Base-by-base conservation (phyloP, 1,139 yeast genomes). In the Magnusiomyces ingens region DNA sequence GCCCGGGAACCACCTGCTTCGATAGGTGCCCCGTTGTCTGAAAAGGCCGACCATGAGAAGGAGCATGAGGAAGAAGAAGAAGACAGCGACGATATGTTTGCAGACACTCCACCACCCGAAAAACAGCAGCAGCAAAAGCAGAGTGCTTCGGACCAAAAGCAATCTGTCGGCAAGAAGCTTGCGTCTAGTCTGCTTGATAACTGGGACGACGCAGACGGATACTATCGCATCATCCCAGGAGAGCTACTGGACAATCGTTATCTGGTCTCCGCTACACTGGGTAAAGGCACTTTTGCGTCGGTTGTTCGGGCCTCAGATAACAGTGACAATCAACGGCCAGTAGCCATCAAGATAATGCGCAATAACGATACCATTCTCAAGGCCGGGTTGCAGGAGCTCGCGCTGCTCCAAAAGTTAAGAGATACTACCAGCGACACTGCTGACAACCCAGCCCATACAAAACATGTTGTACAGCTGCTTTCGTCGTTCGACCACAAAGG, bases 211-310 rank as follows among this genome's bases (percentile, higher is more conserved):
- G 82, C 82, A 51, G 90, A 88, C 59, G 96, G 96, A 0, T 94
- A 90, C 68, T 89, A 87, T 65, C 78, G 86, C 49, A 82, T 85
- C 42, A 79, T 91, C 36, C 80, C 84, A 60, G 81, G 80, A 50
- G 74, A 95, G 50, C 84, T 85, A 62, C 70, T 80, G 26, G 83
- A 87, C 18, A 72, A 79, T 38, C 76, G 80, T 57, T 71, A 87
- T 43, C 71, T 86, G 60, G 96, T 96, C 12, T 93, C 86, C 62
- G 94, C 96, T 1, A 87, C 95, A 0, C 85, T 89, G 68, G 96
- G 97, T 5, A 89, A 87, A 67, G 97, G 91, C 17, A 82, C 88
- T 61, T 68, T 67, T 61, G 67, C 72, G 19, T 60, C 67, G 5
- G 73, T 70, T 5, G 69, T 70, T 48, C 61, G 67, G 26, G 71